Base-by-base conservation (phyloP, 176 grass and related monocot species). In the Zea luxurians region DNA sequence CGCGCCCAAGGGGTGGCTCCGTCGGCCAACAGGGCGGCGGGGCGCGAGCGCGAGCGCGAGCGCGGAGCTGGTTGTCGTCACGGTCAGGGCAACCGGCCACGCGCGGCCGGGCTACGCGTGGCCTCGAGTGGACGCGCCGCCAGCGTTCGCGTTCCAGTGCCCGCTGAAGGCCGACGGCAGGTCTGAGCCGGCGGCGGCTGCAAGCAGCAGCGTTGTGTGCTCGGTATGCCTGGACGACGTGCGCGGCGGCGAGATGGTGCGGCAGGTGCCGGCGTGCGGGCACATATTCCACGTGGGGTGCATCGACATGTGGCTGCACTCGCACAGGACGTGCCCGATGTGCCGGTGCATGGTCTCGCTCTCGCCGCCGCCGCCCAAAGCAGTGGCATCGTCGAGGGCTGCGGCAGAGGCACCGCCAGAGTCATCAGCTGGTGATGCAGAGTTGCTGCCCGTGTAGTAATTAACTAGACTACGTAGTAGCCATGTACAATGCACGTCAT, bases 141-240 rank as follows among this genome's bases (percentile, higher is more conserved):
- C 59, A 43, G 74, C 74, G 13, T 64, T 46, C 58, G 43, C 43
- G 20, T 63, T 63, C 57, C 41, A 34, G 54, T 21, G 40, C 37
- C 38, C 37, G 40, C 5, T 45, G n/a, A 10, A 42, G 16, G 38
- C 1, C 9, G n/a, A 18, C 40, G 41, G 66, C 37, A 4, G 13
- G 4, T 41, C 16, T 5, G 64, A 44, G 8, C 40, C 55, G 73
- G 5, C 20, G 12, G 43, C 27, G 10, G 15, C n/a, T 12, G 21
- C 8, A n/a, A 55, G 53, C 53, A n/a, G 53, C 53, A 3, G 53
- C 53, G 53, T 55, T 6, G 53, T 55, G 16, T 55, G 53, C 53
- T 55, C 53, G 53, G 74, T 77, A 59, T 77, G 74, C 59, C 59
- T 77, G 13, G 74, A 77, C 21, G 74, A 77, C 21, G 74, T 77